Evolutionary conservation across 2,329 filamentous ascomycete species (phyloP).

Genomic region (Penicillium sp.): DNA sequence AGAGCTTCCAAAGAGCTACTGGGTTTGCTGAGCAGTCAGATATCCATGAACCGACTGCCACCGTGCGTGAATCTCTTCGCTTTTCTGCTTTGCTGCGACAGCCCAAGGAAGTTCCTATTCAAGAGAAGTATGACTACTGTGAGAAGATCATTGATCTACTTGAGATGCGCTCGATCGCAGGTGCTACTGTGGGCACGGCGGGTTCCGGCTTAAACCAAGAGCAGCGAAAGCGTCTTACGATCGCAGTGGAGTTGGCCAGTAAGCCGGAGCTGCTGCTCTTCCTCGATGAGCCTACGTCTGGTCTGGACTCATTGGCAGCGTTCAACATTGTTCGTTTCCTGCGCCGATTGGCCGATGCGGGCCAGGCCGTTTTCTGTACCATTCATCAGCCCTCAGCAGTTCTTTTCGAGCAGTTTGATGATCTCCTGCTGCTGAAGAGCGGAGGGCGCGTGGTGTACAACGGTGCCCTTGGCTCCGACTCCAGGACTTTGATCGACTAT

Average conservation of each 20-base stretch:
- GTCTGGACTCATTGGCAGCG: conserved; percentile 63
- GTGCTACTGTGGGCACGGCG: conserved; percentile 56
- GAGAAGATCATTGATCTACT: conserved; percentile 63
- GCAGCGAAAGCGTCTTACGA: conserved; percentile 62
- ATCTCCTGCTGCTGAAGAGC: conserved; percentile 68
- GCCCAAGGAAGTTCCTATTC: conserved; percentile 48
- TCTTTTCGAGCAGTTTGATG: conserved; percentile 82
- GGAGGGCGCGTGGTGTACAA: conserved; percentile 82
- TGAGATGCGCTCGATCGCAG: conserved; percentile 62
- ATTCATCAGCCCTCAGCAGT: conserved; percentile 86
- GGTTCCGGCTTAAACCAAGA: conserved; percentile 59
- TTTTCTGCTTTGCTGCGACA: conserved; percentile 63
- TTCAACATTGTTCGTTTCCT: conserved; percentile 59
- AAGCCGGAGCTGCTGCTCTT: conserved; percentile 58
- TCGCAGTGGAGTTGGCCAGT: conserved; percentile 57
- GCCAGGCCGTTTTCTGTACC: conserved; percentile 83
- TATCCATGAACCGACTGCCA: conserved; percentile 60
- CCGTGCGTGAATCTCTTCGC: conserved; percentile 59
- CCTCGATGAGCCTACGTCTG: conserved; percentile 58
- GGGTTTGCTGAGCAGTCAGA: conserved; percentile 60
- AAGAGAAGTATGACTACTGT: conserved; percentile 63
- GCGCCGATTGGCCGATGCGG: conserved; percentile 61
- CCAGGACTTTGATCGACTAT: conserved; percentile 61
- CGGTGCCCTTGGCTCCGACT: conserved; percentile 73
- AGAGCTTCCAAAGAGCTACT: conserved; percentile 49